Conservation (phyloP, 495 filamentous ascomycete species). For the Neurospora discreta region DNA sequence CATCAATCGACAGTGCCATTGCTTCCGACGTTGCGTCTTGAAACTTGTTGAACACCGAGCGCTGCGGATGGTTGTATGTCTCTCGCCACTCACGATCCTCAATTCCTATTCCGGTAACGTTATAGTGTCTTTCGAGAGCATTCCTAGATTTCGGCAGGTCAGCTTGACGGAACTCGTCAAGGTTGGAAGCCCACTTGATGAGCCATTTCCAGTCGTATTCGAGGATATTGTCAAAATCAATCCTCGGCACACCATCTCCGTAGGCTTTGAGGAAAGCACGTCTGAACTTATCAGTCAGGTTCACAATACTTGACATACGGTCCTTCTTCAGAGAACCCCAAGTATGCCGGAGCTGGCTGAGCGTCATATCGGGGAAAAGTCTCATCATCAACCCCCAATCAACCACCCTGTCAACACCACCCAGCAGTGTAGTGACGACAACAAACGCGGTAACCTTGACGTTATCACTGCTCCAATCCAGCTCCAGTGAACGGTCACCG, state of each 20-base stretch:
- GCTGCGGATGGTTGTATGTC: conserved; percentile 27
- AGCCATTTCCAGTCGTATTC: conserved; percentile 68
- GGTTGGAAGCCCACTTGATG: conserved; percentile 54
- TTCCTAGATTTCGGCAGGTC: conserved; percentile 27
- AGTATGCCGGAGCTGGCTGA: conserved; percentile 44
- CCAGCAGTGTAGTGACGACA: conserved; percentile 59
- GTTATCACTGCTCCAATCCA: conserved; percentile 31
- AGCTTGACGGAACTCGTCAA: conserved; percentile 25
- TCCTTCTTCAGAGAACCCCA: conserved; percentile 49
- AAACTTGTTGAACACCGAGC: conserved; percentile 35
- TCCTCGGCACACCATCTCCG: conserved; percentile 48
- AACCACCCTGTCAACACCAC: conserved; percentile 55
- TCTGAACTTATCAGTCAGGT: conserved; percentile 68
- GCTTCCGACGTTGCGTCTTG: conserved; percentile 30
- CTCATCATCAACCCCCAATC: conserved; percentile 65
- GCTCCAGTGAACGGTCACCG: conserved; percentile 15
- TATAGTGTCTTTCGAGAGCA: conserved; percentile 20
- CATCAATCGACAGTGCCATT: conserved; percentile 13
- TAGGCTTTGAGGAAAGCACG: conserved; percentile 68
- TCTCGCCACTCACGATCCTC: conserved; percentile 37
- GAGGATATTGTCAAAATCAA: conserved; percentile 62
- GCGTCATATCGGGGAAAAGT: conserved; percentile 50
- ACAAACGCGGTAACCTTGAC: conserved; percentile 57
- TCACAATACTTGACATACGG: conserved; percentile 50
- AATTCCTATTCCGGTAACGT: conserved; percentile 18